Conservation (phyloP, 106 monocot species). For the Iris macrosiphon region DNA sequence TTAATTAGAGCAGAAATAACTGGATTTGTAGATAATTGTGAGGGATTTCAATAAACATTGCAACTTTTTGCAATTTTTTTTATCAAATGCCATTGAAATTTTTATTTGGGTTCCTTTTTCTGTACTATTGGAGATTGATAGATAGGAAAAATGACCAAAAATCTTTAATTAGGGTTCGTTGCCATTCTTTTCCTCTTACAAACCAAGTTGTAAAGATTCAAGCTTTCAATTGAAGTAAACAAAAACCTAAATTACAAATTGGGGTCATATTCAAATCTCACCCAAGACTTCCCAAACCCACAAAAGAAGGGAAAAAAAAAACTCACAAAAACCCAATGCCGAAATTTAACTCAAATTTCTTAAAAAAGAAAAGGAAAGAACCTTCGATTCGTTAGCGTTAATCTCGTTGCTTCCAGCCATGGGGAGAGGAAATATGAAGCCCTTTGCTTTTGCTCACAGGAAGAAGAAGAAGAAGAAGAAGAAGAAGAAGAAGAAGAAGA, state of each 20-base stretch:
- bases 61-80: too few relatives aligned
- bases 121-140: too few relatives aligned
- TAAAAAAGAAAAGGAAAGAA: slow-evolving; percentile 1
- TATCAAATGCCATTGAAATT: too few relatives aligned
- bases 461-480: too few relatives aligned
- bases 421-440: not conserved
- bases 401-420: slow-evolving; percentile 93
- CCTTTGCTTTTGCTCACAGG: too few relatives aligned
- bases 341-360: not conserved
- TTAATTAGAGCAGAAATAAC: too few relatives aligned
- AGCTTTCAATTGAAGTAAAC: not conserved
- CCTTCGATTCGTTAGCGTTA: slow-evolving; percentile 77
- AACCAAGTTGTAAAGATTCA: not conserved
- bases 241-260: not conserved
- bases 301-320: not conserved
- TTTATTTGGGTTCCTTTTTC: too few relatives aligned
- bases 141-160: too few relatives aligned
- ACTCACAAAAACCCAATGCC: not conserved
- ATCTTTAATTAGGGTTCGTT: too few relatives aligned
- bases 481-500: not conserved
- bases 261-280: not conserved
- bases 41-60: too few relatives aligned
- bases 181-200: too few relatives aligned
- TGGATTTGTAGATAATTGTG: too few relatives aligned
- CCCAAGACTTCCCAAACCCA: not conserved